Conservation (phyloP, 495 filamentous ascomycete species). For the Penicillium argentinense region DNA sequence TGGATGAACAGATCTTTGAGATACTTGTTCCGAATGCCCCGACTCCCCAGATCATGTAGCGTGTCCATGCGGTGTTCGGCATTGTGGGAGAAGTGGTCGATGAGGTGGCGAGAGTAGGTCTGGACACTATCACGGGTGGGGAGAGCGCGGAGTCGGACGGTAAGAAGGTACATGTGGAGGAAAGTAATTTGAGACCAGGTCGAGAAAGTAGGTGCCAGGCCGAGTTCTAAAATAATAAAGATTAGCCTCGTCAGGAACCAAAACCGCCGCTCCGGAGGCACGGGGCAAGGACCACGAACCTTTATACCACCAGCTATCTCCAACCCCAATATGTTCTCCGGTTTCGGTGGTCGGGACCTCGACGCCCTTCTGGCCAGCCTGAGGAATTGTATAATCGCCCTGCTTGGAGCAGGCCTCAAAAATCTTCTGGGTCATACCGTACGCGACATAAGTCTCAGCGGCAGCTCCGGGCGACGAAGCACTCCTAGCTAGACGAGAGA, state of each 20-base stretch:
- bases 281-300: too few relatives aligned
- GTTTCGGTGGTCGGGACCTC: slow-evolving; percentile 63
- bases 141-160: slow-evolving; percentile 78
- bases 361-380: slow-evolving; percentile 50
- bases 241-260: slow-evolving; percentile 1
- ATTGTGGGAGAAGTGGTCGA: slow-evolving; percentile 92
- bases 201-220: slow-evolving; percentile 78
- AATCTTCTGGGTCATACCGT: slow-evolving; percentile 72
- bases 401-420: slow-evolving; percentile 75
- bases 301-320: slow-evolving; percentile 79
- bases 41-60: slow-evolving; percentile 64
- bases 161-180: slow-evolving; percentile 90
- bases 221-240: slow-evolving; percentile 42
- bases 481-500: slow-evolving; percentile 35
- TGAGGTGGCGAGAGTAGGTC: slow-evolving; percentile 71
- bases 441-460: slow-evolving; percentile 72
- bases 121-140: slow-evolving; percentile 56
- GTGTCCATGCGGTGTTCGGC: slow-evolving; percentile 84
- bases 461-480: slow-evolving; percentile 37
- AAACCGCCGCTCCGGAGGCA: too few relatives aligned
- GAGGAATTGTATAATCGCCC: slow-evolving; percentile 70
- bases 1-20: slow-evolving; percentile 90
- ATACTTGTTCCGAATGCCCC: slow-evolving; percentile 72
- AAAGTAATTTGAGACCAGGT: slow-evolving; percentile 96
- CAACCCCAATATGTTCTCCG: slow-evolving; percentile 76